Percentiles rank a stretch among this genome's conserved stretches.
phyloP scores from a whole-genome alignment of 225 moss, liverwort and hornwort genomes.

The Straminergon stramineum region DNA sequence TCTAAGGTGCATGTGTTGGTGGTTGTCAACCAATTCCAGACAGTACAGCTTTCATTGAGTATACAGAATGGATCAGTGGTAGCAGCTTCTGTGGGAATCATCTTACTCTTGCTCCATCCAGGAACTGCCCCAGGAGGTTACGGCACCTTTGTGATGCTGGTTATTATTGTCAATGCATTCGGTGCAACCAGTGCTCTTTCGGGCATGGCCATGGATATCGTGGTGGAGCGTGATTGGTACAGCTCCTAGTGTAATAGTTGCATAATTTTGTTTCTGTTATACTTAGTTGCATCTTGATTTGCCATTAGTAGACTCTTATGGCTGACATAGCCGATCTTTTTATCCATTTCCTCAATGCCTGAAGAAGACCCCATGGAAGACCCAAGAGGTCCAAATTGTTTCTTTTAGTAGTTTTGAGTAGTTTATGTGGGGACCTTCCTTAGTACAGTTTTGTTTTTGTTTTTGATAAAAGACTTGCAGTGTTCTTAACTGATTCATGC shows the following conservation, averaged over 20 bases:
- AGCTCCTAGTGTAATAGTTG: neutral
- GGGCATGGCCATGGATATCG: conserved; percentile 78
- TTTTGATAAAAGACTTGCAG: neutral
- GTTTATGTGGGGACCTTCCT: neutral
- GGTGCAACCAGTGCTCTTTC: conserved; percentile 61
- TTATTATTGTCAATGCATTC: conserved; percentile 51
- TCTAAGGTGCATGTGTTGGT: neutral
- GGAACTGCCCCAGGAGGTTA: conserved; percentile 40
- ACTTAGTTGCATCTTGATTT: neutral
- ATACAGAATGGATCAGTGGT: conserved; percentile 79
- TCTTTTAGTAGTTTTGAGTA: neutral
- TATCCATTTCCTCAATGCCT: neutral
- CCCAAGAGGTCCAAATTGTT: neutral
- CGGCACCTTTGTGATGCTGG: conserved; percentile 36
- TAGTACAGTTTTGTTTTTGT: neutral
- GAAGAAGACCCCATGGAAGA: neutral
- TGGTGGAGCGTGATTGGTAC: conserved; percentile 96
- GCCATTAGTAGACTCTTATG: neutral
- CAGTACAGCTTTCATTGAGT: conserved; percentile 62
- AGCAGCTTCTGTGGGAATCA: conserved; percentile 51
- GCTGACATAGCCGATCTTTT: neutral
- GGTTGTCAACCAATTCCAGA: conserved; percentile 31
- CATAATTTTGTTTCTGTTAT: neutral
- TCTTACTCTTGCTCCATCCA: conserved; percentile 58
- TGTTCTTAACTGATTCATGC: neutral